phyloP scores from a whole-genome alignment of 805 yeast genomes.

The Starmerella kuoi region DNA sequence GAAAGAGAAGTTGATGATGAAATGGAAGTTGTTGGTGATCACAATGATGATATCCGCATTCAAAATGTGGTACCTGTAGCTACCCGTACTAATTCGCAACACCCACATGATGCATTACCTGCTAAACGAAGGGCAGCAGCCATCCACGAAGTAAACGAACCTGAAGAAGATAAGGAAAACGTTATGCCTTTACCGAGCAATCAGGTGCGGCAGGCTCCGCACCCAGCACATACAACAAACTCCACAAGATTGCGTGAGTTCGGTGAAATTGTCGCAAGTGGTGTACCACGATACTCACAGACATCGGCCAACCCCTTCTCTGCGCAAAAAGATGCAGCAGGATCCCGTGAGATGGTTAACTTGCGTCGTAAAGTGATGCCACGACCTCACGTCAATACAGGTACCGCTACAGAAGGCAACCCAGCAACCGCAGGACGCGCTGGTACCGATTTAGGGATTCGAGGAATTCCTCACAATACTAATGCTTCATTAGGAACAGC shows the following conservation, averaged over 20 bases:
- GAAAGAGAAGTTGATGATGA: no score
- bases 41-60: no score
- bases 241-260: slow-evolving; percentile 24
- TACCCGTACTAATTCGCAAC: no score
- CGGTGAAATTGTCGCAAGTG: slow-evolving; percentile 52
- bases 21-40: no score
- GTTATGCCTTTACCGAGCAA: not conserved
- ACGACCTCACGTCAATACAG: not conserved
- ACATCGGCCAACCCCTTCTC: slow-evolving; percentile 29
- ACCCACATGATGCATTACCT: no score
- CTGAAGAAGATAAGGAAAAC: slow-evolving; percentile 9
- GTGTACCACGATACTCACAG: slow-evolving; percentile 37
- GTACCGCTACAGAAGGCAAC: not conserved
- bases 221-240: slow-evolving; percentile 10
- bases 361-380: slow-evolving; percentile 32
- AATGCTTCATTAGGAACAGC: not conserved
- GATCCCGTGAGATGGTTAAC: slow-evolving; percentile 33
- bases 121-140: not conserved
- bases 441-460: not conserved
- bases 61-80: no score
- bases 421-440: not conserved
- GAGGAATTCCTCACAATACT: not conserved
- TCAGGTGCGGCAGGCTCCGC: slow-evolving; percentile 5
- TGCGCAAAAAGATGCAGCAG: slow-evolving; percentile 25
- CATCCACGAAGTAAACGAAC: slow-evolving; percentile 1